Evolutionary conservation across 2,329 filamentous ascomycete genomes (phyloP).

Genomic region (Pseudogymnoascus sp.): DNA sequence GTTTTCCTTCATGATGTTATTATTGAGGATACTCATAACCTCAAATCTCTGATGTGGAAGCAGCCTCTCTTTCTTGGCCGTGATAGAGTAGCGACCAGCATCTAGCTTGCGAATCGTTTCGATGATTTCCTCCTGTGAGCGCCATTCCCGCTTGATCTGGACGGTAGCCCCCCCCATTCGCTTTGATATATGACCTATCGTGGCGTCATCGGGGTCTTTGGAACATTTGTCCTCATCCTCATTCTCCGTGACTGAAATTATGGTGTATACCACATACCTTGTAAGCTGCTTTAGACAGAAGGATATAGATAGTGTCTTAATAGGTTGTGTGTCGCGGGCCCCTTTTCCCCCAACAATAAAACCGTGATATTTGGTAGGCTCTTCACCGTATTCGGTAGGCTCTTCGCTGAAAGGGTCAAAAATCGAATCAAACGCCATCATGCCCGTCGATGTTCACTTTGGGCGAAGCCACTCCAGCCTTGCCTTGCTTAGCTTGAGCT

Average conservation of each 20-base stretch:
- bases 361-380: background rate
- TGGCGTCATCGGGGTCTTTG: background rate
- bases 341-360: background rate
- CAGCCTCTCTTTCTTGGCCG: constrained; percentile 23
- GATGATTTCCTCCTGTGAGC: constrained; percentile 22
- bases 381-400: background rate
- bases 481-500: background rate
- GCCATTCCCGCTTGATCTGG: constrained; percentile 19
- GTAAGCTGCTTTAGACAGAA: constrained; percentile 23
- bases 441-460: background rate
- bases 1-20: constrained; percentile 18
- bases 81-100: constrained; percentile 18
- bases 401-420: no score
- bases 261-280: constrained; percentile 19
- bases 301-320: constrained; percentile 17
- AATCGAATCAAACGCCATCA: background rate
- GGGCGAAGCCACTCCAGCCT: background rate
- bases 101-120: constrained; percentile 23
- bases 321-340: constrained; percentile 19
- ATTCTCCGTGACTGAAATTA: background rate
- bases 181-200: constrained; percentile 17
- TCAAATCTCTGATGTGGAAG: constrained; percentile 23
- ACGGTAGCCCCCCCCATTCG: constrained; percentile 16
- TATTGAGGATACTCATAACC: constrained; percentile 23
- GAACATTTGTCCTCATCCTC: background rate